Evolutionary conservation across 805 yeast genomes (phyloP).

Genomic region (Ogataea thermomethanolica): DNA sequence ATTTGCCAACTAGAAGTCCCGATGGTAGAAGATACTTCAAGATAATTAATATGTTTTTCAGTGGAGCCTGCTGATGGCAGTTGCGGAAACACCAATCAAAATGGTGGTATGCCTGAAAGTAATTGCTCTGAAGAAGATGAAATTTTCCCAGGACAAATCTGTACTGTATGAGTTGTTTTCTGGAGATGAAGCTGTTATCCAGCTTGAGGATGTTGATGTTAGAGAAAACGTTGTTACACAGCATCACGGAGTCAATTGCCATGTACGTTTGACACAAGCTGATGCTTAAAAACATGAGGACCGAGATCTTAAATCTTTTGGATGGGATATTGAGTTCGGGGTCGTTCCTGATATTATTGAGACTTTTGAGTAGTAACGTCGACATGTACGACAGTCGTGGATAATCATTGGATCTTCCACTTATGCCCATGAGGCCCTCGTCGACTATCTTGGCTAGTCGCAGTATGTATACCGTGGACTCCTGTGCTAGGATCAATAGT

Average conservation of each 20-base stretch:
- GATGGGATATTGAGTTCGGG: constrained; percentile 34
- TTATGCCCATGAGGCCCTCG: constrained; percentile 37
- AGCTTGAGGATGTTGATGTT: constrained; percentile 53
- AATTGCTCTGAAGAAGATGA: constrained; percentile 50
- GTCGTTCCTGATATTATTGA: constrained; percentile 49
- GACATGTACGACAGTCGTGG: constrained; percentile 49
- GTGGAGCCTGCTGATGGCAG: constrained; percentile 28
- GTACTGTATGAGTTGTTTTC: constrained; percentile 47
- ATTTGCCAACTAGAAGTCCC: constrained; percentile 49
- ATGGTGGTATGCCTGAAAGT: constrained; percentile 45
- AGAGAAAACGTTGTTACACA: constrained; percentile 59
- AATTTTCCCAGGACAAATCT: constrained; percentile 52
- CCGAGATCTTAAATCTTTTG: constrained; percentile 38
- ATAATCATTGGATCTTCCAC: constrained; percentile 29
- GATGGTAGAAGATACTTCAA: constrained; percentile 50
- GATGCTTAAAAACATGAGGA: constrained; percentile 47
- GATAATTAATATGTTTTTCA: constrained; percentile 34
- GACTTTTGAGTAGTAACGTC: constrained; percentile 43
- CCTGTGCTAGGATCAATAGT: constrained; percentile 37
- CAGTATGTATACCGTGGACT: constrained; percentile 36
- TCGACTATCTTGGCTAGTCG: constrained; percentile 46
- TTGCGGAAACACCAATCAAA: constrained; percentile 47
- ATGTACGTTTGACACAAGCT: constrained; percentile 51
- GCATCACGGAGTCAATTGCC: constrained; percentile 49
- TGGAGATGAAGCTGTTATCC: constrained; percentile 38